Conservation (phyloP, 257 asterid species). For the Solanum piurae region DNA sequence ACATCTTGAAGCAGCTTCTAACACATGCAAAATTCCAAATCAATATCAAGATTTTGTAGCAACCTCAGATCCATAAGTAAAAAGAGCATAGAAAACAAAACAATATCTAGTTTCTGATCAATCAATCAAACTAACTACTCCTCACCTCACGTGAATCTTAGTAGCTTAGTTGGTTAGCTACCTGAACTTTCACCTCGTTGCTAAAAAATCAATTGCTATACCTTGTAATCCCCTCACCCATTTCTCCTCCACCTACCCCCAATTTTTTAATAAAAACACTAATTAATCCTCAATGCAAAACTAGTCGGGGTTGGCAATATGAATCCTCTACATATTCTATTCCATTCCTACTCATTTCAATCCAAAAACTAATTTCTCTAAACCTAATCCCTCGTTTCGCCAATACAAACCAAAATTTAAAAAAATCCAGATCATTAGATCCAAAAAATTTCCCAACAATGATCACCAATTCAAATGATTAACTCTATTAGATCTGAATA, state of each 20-base stretch:
- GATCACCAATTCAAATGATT: background rate
- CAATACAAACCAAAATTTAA: background rate
- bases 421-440: conserved; percentile 1
- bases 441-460: background rate
- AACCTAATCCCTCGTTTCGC: background rate
- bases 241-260: background rate
- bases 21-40: background rate
- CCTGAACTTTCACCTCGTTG: background rate
- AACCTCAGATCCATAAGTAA: background rate
- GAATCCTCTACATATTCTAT: background rate
- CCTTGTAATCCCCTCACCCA: background rate
- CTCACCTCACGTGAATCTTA: background rate
- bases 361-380: background rate
- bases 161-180: background rate
- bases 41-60: background rate
- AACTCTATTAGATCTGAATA: background rate
- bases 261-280: background rate
- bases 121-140: background rate
- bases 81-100: background rate
- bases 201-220: no score
- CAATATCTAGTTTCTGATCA: background rate
- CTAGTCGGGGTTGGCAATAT: background rate
- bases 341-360: background rate
- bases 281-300: background rate
- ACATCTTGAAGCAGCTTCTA: background rate